These are phyloP conservation scores for Leishmania major DNA, from an alignment of 208 protist species.

Conservation along the genomic window DNA sequence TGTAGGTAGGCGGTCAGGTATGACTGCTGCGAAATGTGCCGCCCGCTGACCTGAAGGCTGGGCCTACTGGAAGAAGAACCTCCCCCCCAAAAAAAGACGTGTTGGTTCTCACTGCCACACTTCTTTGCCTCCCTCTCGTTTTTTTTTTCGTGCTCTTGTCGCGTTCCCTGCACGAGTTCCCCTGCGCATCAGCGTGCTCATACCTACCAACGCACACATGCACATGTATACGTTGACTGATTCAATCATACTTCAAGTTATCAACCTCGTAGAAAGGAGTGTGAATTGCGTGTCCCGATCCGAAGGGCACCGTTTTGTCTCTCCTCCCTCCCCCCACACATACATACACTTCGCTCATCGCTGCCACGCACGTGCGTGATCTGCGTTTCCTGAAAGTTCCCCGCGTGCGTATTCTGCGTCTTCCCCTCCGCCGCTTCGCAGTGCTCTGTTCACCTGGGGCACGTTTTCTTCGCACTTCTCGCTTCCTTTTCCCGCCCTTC, in stretches of 20 bases:
- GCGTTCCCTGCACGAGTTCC: background rate
- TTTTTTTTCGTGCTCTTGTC: background rate
- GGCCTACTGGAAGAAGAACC: background rate
- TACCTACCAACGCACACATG: background rate
- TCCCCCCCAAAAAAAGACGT: background rate
- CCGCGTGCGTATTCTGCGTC: background rate
- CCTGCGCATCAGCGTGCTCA: background rate
- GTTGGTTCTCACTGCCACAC: background rate
- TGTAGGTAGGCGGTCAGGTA: background rate
- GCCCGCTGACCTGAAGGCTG: background rate
- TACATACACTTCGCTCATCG: background rate
- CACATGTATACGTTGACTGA: background rate
- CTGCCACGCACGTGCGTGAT: background rate
- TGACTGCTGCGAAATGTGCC: background rate
- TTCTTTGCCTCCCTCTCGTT: background rate
- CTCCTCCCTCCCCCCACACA: background rate
- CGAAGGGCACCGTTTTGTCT: background rate
- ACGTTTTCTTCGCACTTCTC: background rate
- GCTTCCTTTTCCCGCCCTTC: background rate
- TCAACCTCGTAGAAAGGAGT: background rate
- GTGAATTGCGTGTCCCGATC: background rate
- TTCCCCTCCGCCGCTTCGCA: background rate
- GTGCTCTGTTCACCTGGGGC: background rate
- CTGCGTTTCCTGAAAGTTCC: no score
- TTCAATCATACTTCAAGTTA: slow-evolving; percentile 19